These are phyloP conservation scores for Meira miltonrushii DNA, from an alignment of 1,284 basidiomycete genomes.

Conservation along the genomic window DNA sequence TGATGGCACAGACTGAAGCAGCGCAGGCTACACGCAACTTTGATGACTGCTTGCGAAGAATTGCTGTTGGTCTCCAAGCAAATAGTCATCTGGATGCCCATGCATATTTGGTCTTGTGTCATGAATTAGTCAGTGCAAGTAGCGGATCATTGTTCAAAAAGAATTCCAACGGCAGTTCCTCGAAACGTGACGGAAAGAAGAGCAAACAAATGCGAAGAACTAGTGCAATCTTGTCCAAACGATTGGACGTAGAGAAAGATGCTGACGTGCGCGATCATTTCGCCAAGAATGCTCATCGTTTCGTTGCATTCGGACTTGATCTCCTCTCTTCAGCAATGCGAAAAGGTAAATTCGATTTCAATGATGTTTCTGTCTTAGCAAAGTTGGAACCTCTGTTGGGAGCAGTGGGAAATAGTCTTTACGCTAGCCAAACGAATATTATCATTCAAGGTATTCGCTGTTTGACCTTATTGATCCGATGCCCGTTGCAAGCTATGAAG, in stretches of 20 bases:
- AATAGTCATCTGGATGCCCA: conserved; percentile 69
- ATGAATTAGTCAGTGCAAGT: conserved; percentile 85
- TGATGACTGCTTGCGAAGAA: conserved; percentile 79
- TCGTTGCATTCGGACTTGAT: conserved; percentile 87
- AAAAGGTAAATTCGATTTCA: conserved; percentile 78
- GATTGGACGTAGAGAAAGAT: conserved; percentile 38
- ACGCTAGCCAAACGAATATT: conserved; percentile 74
- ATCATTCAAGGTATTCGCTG: conserved; percentile 76
- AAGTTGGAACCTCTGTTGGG: conserved; percentile 81
- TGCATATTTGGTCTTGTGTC: conserved; percentile 76
- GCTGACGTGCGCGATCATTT: conserved; percentile 43
- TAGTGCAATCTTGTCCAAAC: conserved; percentile 16
- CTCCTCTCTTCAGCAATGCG: conserved; percentile 82
- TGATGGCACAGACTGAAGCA: conserved; percentile 80
- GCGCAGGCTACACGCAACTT: conserved; percentile 76
- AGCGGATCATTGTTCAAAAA: neutral
- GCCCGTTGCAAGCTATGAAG: conserved; percentile 72
- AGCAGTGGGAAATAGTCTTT: conserved; percentile 86
- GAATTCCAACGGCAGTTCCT: neutral
- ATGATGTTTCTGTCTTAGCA: conserved; percentile 65
- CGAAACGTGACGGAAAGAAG: conserved; percentile 9
- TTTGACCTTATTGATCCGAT: conserved; percentile 74
- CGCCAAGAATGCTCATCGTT: conserved; percentile 64
- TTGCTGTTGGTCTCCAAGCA: conserved; percentile 77
- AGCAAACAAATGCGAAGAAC: conserved; percentile 16